Conservation (phyloP, 202 grass and related monocot genomes). For the Zizania palustris region DNA sequence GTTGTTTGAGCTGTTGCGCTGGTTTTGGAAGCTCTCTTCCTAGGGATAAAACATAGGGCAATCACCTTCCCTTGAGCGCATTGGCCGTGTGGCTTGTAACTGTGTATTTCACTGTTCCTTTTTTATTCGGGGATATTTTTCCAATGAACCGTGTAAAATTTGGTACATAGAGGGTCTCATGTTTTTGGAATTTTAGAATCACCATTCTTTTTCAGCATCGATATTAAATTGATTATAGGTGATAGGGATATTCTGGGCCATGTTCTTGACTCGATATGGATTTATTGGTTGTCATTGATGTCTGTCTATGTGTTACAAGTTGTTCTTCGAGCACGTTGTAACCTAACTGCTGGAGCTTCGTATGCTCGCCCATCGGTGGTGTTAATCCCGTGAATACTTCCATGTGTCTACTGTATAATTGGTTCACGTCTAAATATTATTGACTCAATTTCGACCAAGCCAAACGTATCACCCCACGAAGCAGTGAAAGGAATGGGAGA, state of each 20-base stretch:
- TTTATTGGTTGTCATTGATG: constrained; percentile 32
- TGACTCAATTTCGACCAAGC: constrained; percentile 14
- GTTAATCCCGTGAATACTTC: neutral
- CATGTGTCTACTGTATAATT: constrained; percentile 7
- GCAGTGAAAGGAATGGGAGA: neutral
- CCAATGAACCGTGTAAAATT: constrained; percentile 49
- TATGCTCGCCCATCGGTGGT: neutral
- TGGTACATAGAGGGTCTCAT: constrained; percentile 60
- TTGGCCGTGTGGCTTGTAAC: constrained; percentile 44
- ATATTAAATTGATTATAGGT: constrained; percentile 54
- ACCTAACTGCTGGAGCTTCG: neutral
- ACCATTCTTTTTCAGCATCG: constrained; percentile 53
- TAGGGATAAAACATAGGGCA: constrained; percentile 17
- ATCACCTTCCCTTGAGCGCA: constrained; percentile 17
- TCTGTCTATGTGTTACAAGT: constrained; percentile 17
- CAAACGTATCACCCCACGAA: neutral
- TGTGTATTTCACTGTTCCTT: constrained; percentile 29
- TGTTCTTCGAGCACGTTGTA: constrained; percentile 31
- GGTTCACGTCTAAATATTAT: neutral
- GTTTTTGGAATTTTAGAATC: constrained; percentile 48
- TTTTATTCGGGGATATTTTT: constrained; percentile 26
- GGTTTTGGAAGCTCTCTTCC: constrained; percentile 42
- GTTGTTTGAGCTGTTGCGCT: constrained; percentile 62
- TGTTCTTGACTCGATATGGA: constrained; percentile 20
- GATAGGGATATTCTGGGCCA: constrained; percentile 35